These are phyloP conservation scores for Puccinia horiana DNA, from an alignment of 1,284 basidiomycete species.

Conservation along the genomic window DNA sequence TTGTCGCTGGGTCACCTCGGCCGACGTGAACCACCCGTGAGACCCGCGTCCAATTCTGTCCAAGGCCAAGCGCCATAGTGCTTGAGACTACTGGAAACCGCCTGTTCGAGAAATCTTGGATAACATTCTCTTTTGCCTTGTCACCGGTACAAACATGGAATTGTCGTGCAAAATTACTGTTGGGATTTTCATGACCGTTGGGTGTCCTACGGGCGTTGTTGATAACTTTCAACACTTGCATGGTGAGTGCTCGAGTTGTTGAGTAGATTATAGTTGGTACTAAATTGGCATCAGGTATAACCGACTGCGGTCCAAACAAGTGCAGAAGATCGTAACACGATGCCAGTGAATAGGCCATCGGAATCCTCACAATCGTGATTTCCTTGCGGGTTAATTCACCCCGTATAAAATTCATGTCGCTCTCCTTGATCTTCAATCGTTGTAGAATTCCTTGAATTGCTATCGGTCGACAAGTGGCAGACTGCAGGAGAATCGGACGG, in stretches of 20 bases:
- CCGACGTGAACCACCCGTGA: not conserved
- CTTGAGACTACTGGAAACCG: not conserved
- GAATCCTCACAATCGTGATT: not conserved
- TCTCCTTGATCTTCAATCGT: not conserved
- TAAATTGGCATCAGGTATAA: not conserved
- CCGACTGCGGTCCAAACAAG: not conserved
- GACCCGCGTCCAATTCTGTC: constrained; percentile 24
- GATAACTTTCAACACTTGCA: constrained; percentile 4
- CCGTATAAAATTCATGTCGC: not conserved
- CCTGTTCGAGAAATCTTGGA: not conserved
- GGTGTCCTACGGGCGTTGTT: not conserved
- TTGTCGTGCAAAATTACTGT: constrained; percentile 3
- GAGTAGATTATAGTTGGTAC: constrained; percentile 22
- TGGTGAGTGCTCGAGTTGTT: not conserved
- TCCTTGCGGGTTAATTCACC: not conserved
- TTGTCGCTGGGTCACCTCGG: not conserved
- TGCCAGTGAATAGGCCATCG: not conserved
- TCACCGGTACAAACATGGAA: constrained; percentile 13
- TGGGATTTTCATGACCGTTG: not conserved
- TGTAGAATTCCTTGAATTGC: not conserved
- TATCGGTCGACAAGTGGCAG: not conserved
- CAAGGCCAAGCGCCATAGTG: constrained; percentile 17
- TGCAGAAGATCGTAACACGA: constrained; percentile 4
- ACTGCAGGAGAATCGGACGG: not conserved
- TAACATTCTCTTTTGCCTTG: not conserved